Percentiles rank a stretch among this genome's conserved stretches.
Conservation (phyloP, 2,329 filamentous ascomycete species). For the Ciborinia camelliae region DNA sequence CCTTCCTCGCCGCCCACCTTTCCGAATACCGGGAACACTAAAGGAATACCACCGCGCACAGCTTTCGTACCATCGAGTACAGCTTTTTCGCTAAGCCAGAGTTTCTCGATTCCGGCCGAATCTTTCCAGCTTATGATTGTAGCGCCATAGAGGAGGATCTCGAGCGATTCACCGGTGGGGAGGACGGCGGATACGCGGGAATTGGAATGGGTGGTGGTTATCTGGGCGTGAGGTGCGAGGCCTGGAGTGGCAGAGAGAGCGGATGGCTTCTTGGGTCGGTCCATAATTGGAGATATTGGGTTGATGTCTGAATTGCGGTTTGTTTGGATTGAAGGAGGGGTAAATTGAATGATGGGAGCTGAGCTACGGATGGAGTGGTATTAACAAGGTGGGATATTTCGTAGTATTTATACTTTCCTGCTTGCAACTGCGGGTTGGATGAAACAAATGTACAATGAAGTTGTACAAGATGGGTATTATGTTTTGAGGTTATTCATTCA, state of each 20-base stretch:
- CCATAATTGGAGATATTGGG: conserved; percentile 52
- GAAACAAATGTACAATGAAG: background rate
- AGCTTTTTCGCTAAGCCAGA: conserved; percentile 80
- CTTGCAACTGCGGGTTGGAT: background rate
- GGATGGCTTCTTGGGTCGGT: conserved; percentile 79
- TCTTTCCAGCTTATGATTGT: conserved; percentile 94
- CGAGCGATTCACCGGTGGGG: conserved; percentile 80
- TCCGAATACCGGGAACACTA: conserved; percentile 95
- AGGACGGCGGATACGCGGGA: conserved; percentile 74
- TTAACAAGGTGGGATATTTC: conserved; percentile 3
- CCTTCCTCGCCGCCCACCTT: conserved; percentile 71
- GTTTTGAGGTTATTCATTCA: conserved; percentile 4
- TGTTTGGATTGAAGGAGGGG: conserved; percentile 10
- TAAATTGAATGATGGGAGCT: conserved; percentile 11
- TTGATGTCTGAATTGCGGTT: conserved; percentile 10
- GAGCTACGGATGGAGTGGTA: background rate
- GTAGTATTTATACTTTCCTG: background rate
- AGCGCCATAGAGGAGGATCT: conserved; percentile 85
- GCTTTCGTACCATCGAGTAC: conserved; percentile 83
- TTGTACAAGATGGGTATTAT: background rate
- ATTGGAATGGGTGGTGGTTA: conserved; percentile 69
- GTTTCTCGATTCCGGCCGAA: conserved; percentile 70
- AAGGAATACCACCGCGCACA: conserved; percentile 84
- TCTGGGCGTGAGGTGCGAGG: conserved; percentile 69
- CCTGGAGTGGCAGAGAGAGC: conserved; percentile 72